phyloP scores from a whole-genome alignment of 2,329 filamentous ascomycete species.

The Claviceps lovelessii region DNA sequence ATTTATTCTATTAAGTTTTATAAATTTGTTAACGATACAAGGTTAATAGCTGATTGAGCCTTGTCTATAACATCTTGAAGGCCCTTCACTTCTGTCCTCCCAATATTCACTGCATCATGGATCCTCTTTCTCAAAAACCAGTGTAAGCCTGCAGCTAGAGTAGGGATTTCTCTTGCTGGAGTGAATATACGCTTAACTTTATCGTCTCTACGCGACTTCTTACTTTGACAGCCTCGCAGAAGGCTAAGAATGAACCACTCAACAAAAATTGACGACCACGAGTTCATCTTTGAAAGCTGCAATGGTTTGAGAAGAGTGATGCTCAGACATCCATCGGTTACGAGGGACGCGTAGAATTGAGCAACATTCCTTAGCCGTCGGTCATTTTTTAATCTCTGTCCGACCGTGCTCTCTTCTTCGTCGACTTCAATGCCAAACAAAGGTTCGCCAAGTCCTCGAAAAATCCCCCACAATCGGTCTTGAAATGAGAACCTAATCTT shows the following conservation, averaged over 20 bases:
- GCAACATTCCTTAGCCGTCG: slow-evolving; percentile 38
- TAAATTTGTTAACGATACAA: background rate
- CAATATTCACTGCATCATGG: slow-evolving; percentile 44
- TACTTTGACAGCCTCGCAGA: slow-evolving; percentile 46
- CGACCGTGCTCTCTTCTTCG: slow-evolving; percentile 37
- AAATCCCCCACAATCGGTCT: slow-evolving; percentile 73
- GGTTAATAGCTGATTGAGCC: slow-evolving; percentile 6
- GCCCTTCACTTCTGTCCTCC: slow-evolving; percentile 32
- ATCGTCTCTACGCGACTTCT: slow-evolving; percentile 36
- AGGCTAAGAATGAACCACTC: slow-evolving; percentile 68
- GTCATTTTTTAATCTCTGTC: slow-evolving; percentile 31
- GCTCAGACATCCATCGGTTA: slow-evolving; percentile 30
- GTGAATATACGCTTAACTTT: slow-evolving; percentile 52
- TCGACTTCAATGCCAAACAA: slow-evolving; percentile 52
- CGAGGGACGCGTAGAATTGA: slow-evolving; percentile 38
- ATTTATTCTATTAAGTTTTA: background rate
- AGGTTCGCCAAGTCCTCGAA: slow-evolving; percentile 71
- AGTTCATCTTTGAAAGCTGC: slow-evolving; percentile 63
- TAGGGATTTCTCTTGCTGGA: slow-evolving; percentile 46
- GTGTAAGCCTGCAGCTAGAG: slow-evolving; percentile 58
- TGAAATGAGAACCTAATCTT: slow-evolving; percentile 74
- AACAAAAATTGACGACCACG: slow-evolving; percentile 62
- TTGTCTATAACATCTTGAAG: slow-evolving; percentile 24
- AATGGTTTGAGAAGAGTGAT: slow-evolving; percentile 50
- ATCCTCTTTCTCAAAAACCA: slow-evolving; percentile 70